phyloP scores from a whole-genome alignment of 2,329 filamentous ascomycete genomes.

The Aspergillus clavatus region DNA sequence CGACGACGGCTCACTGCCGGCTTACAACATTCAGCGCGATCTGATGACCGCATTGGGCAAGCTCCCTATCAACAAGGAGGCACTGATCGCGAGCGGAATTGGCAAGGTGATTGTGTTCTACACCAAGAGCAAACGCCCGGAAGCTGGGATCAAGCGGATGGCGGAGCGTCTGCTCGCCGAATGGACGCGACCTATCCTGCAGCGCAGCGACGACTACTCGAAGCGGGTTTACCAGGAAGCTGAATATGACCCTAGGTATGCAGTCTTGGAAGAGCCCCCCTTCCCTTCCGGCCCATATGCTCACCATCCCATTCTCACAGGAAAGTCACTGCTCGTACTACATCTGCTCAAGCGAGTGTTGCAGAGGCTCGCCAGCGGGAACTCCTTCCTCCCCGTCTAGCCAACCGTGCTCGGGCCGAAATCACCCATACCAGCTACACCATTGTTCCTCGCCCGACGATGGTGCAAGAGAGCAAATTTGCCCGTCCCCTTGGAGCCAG shows the following conservation, averaged over 20 bases:
- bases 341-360: slow-evolving; percentile 37
- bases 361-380: slow-evolving; percentile 49
- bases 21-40: slow-evolving; percentile 96
- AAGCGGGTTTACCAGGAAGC: slow-evolving; percentile 63
- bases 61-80: slow-evolving; percentile 86
- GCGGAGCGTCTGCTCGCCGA: slow-evolving; percentile 89
- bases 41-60: slow-evolving; percentile 75
- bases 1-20: slow-evolving; percentile 87
- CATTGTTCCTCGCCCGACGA: slow-evolving; percentile 57
- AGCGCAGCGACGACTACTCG: slow-evolving; percentile 90
- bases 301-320: slow-evolving; percentile 18
- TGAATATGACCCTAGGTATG: slow-evolving; percentile 55
- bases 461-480: slow-evolving; percentile 42
- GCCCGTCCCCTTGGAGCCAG: slow-evolving; percentile 44
- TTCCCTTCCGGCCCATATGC: slow-evolving; percentile 2
- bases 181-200: slow-evolving; percentile 92
- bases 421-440: slow-evolving; percentile 57
- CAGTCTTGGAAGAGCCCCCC: slow-evolving; percentile 4
- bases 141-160: slow-evolving; percentile 84
- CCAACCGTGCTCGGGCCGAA: slow-evolving; percentile 57
- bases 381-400: slow-evolving; percentile 49
- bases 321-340: slow-evolving; percentile 33
- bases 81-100: slow-evolving; percentile 83
- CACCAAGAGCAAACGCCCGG: slow-evolving; percentile 86
- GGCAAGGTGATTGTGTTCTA: slow-evolving; percentile 97